Evolutionary conservation across 805 yeast species (phyloP).

Genomic region (Wickerhamiella shivajii): DNA sequence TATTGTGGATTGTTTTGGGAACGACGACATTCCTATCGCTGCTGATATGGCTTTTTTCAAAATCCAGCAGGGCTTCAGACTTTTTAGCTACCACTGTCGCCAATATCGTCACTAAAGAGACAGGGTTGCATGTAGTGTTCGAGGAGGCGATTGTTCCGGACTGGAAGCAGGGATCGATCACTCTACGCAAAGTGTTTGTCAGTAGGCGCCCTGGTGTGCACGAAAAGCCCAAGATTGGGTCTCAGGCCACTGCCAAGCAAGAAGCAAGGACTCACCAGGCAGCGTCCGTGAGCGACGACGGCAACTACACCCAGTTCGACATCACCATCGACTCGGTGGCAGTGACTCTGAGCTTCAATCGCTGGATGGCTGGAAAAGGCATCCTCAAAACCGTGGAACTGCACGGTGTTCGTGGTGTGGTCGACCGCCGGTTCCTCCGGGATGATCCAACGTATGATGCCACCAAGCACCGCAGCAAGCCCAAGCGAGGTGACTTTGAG

Average conservation of each 20-base stretch:
- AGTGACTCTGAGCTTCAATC: constrained; percentile 62
- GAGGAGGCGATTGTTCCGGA: constrained; percentile 91
- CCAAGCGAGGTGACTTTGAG: constrained; percentile 85
- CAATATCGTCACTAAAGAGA: constrained; percentile 65
- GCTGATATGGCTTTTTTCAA: constrained; percentile 56
- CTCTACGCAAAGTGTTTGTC: constrained; percentile 72
- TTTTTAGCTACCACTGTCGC: constrained; percentile 72
- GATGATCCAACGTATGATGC: constrained; percentile 81
- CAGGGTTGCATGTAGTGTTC: constrained; percentile 70
- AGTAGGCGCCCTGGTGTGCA: constrained; percentile 60
- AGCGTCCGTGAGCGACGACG: constrained; percentile 41
- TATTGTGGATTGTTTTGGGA: constrained; percentile 61
- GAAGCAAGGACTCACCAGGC: constrained; percentile 17
- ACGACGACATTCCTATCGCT: constrained; percentile 88
- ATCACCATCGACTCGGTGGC: constrained; percentile 74
- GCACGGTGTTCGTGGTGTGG: constrained; percentile 79
- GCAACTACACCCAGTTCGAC: constrained; percentile 93
- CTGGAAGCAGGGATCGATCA: constrained; percentile 78
- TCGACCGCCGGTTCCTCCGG: constrained; percentile 74
- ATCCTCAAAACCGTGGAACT: constrained; percentile 66
- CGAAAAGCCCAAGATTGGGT: constrained; percentile 47
- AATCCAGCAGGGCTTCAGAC: constrained; percentile 82
- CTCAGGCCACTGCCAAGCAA: constrained; percentile 56
- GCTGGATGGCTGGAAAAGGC: constrained; percentile 86
- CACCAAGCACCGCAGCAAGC: constrained; percentile 52